These are phyloP conservation scores for Polytolypa hystricis DNA, from an alignment of 2,329 filamentous ascomycete genomes.

Conservation along the genomic window DNA sequence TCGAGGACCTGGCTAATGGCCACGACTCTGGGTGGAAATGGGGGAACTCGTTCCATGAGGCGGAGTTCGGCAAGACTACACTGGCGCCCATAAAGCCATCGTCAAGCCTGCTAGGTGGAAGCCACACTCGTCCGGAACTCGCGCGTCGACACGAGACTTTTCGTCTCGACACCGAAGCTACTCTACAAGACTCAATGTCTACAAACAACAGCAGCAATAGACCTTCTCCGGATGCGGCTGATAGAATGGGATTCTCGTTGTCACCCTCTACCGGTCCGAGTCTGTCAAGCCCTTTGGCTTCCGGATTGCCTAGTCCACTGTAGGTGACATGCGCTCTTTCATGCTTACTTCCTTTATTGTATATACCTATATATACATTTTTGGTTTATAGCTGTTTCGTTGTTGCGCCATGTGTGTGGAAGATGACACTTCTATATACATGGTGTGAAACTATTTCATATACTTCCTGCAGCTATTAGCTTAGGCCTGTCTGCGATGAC, in stretches of 20 bases:
- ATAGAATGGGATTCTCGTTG: not conserved
- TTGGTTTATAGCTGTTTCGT: not conserved
- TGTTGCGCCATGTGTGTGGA: not conserved
- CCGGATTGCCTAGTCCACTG: slow-evolving; percentile 7
- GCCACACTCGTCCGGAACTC: slow-evolving; percentile 26
- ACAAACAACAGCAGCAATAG: no score
- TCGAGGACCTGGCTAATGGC: slow-evolving; percentile 45
- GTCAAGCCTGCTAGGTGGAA: slow-evolving; percentile 40
- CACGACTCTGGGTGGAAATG: slow-evolving; percentile 54
- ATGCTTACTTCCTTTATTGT: no score
- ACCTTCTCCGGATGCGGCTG: slow-evolving; percentile 4
- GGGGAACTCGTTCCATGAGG: slow-evolving; percentile 42
- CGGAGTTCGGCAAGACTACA: slow-evolving; percentile 31
- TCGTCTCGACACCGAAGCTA: slow-evolving; percentile 5
- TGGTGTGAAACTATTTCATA: no score
- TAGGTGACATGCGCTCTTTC: slow-evolving; percentile 6
- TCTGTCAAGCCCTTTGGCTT: slow-evolving; percentile 5
- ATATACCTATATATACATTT: not conserved
- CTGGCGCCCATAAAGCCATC: slow-evolving; percentile 37
- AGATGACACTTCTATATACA: no score
- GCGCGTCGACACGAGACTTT: slow-evolving; percentile 19
- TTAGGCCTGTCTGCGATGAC: no score
- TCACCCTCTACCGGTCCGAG: slow-evolving; percentile 1
- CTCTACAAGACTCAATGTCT: slow-evolving; percentile 1
- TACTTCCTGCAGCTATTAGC: no score